These are phyloP conservation scores for Recurvomyces mirabilis DNA, from an alignment of 495 filamentous ascomycete genomes.

Conservation along the genomic window DNA sequence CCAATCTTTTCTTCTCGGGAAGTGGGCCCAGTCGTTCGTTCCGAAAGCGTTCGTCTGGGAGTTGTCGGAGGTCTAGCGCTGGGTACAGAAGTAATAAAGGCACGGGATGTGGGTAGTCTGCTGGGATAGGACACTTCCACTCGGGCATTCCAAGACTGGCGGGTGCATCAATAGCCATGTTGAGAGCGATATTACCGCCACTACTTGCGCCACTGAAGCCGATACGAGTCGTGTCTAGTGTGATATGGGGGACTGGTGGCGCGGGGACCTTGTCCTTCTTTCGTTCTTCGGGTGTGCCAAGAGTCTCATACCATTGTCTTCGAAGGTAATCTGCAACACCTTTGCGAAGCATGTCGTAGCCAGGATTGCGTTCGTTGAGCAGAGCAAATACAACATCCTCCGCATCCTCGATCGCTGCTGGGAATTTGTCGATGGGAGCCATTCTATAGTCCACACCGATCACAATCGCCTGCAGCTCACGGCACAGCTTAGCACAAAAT, in stretches of 20 bases:
- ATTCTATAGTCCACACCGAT: conserved; percentile 23
- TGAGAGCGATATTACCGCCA: conserved; percentile 30
- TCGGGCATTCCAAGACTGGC: conserved; percentile 6
- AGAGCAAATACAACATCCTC: conserved; percentile 33
- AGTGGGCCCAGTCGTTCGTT: conserved; percentile 7
- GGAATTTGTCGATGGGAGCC: conserved; percentile 39
- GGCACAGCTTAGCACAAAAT: conserved; percentile 14
- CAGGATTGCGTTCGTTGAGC: neutral
- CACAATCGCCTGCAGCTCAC: conserved; percentile 11
- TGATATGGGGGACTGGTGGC: conserved; percentile 13
- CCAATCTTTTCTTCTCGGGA: conserved; percentile 6
- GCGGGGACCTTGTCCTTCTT: conserved; percentile 6
- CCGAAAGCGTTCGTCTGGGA: conserved; percentile 11
- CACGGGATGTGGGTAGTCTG: conserved; percentile 3
- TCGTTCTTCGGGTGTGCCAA: conserved; percentile 9
- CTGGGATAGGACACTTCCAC: conserved; percentile 21
- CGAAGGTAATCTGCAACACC: conserved; percentile 8
- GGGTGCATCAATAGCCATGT: conserved; percentile 24
- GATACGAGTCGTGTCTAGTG: conserved; percentile 25
- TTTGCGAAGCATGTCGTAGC: conserved; percentile 3
- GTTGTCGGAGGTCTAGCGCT: conserved; percentile 12
- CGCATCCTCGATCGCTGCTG: conserved; percentile 37
- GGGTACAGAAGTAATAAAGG: conserved; percentile 17
- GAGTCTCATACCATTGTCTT: conserved; percentile 9
- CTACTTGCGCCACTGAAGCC: conserved; percentile 28